Conservation (phyloP, 2,329 filamentous ascomycete genomes). For the Bipolaris bicolor region DNA sequence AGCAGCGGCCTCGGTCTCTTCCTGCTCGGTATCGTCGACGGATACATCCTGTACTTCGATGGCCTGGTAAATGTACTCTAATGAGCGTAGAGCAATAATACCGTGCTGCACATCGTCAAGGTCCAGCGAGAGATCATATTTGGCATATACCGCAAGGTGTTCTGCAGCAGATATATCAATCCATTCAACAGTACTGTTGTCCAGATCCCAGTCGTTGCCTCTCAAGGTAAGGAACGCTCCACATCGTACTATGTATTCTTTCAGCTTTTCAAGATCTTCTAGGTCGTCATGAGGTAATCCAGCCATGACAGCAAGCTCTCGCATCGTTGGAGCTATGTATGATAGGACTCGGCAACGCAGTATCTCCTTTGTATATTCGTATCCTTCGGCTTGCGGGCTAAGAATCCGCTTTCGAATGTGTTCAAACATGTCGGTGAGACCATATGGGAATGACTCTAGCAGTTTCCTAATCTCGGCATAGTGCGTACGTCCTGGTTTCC, state of each 20-base stretch:
- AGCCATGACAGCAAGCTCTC: slow-evolving; percentile 33
- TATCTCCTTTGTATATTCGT: slow-evolving; percentile 36
- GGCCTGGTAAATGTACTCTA: slow-evolving; percentile 24
- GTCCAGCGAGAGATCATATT: slow-evolving; percentile 25
- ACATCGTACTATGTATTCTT: slow-evolving; percentile 27
- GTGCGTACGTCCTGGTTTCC: slow-evolving; percentile 13
- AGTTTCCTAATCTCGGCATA: slow-evolving; percentile 27
- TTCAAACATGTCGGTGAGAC: slow-evolving; percentile 33
- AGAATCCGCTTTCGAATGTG: slow-evolving; percentile 30
- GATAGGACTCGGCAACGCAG: slow-evolving; percentile 26
- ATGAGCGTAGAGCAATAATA: slow-evolving; percentile 31
- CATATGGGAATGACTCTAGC: slow-evolving; percentile 32
- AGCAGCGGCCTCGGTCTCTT: background rate
- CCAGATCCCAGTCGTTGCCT: slow-evolving; percentile 26
- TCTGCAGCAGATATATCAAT: slow-evolving; percentile 30
- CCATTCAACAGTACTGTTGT: slow-evolving; percentile 30
- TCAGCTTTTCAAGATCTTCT: slow-evolving; percentile 22
- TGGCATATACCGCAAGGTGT: slow-evolving; percentile 27
- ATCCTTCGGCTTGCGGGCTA: slow-evolving; percentile 17
- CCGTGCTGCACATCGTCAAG: slow-evolving; percentile 30
- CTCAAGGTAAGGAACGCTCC: slow-evolving; percentile 29
- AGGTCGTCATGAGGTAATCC: slow-evolving; percentile 24
- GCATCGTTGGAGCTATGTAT: slow-evolving; percentile 28
- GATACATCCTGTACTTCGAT: slow-evolving; percentile 8
- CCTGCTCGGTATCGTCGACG: background rate